A percentile compares a stretch with the other conserved stretches of the same genome.
Conservation (phyloP, 2,329 filamentous ascomycete genomes). For the Claviceps humidiphila region DNA sequence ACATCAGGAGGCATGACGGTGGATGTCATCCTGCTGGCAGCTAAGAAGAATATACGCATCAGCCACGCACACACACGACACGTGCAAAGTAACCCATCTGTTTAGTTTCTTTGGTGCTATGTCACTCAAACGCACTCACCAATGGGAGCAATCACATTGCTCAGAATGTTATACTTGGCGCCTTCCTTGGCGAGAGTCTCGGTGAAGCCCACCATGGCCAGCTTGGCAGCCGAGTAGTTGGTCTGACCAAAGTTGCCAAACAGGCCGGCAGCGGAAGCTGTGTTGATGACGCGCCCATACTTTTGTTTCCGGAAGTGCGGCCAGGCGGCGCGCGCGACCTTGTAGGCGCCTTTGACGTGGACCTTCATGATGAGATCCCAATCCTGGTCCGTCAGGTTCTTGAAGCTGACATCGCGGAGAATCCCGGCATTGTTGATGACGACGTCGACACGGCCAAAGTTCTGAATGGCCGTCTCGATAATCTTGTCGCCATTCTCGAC, state of each 20-base stretch:
- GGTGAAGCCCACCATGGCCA: slow-evolving; percentile 90
- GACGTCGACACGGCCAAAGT: slow-evolving; percentile 78
- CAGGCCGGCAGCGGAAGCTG: slow-evolving; percentile 85
- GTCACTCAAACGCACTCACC: slow-evolving; percentile 18
- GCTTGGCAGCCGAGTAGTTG: slow-evolving; percentile 95
- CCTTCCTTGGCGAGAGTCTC: slow-evolving; percentile 98
- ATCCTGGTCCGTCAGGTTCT: slow-evolving; percentile 95
- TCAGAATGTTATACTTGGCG: slow-evolving; percentile 91
- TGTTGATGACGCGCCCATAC: slow-evolving; percentile 94
- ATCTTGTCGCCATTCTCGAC: slow-evolving; percentile 91
- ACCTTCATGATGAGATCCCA: slow-evolving; percentile 94
- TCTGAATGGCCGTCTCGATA: slow-evolving; percentile 74
- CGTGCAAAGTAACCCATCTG: background rate
- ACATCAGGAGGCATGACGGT: slow-evolving; percentile 94
- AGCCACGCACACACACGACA: background rate
- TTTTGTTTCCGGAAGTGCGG: slow-evolving; percentile 98
- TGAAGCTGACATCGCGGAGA: slow-evolving; percentile 88
- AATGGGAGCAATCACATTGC: slow-evolving; percentile 90
- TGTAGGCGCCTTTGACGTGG: slow-evolving; percentile 88
- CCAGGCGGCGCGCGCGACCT: slow-evolving; percentile 90
- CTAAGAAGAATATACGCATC: slow-evolving; percentile 24
- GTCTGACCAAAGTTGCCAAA: slow-evolving; percentile 93
- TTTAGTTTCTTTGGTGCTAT: no score
- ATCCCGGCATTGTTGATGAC: slow-evolving; percentile 98
- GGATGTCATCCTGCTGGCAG: slow-evolving; percentile 88